Conservation (phyloP, 306 rosid genomes). For the Glycine tomentella region DNA sequence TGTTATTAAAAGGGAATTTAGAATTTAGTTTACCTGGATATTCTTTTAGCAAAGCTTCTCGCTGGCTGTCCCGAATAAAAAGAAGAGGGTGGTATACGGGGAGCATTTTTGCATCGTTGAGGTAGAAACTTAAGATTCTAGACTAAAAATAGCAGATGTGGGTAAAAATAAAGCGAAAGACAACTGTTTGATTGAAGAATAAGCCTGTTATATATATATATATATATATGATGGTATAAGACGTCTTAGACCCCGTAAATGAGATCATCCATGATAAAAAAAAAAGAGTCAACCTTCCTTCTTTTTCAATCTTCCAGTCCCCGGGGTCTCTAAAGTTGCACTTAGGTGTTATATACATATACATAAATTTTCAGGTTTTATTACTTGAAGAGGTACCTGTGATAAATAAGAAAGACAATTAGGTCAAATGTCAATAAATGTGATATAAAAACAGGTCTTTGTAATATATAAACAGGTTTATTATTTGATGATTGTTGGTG, state of each 20-base stretch:
- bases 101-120: too few relatives aligned
- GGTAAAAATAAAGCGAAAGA: neutral
- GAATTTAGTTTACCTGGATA: neutral
- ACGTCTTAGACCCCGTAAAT: neutral
- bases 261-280: neutral
- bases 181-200: neutral
- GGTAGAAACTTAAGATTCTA: too few relatives aligned
- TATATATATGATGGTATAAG: neutral
- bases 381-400: neutral
- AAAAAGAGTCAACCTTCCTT: neutral
- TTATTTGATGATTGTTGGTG: conserved; percentile 19
- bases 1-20: neutral
- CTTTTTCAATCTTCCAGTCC: neutral
- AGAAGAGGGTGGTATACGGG: too few relatives aligned
- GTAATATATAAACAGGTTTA: neutral
- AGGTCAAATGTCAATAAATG: neutral
- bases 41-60: neutral
- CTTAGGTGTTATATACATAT: neutral
- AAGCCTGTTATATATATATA: neutral
- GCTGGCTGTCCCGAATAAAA: too few relatives aligned
- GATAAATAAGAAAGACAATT: neutral
- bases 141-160: neutral
- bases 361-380: too few relatives aligned
- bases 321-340: neutral
- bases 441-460: too few relatives aligned